Evolutionary conservation across 768 basidiomycete species (phyloP).

Genomic region (Boletus subparvulus): DNA sequence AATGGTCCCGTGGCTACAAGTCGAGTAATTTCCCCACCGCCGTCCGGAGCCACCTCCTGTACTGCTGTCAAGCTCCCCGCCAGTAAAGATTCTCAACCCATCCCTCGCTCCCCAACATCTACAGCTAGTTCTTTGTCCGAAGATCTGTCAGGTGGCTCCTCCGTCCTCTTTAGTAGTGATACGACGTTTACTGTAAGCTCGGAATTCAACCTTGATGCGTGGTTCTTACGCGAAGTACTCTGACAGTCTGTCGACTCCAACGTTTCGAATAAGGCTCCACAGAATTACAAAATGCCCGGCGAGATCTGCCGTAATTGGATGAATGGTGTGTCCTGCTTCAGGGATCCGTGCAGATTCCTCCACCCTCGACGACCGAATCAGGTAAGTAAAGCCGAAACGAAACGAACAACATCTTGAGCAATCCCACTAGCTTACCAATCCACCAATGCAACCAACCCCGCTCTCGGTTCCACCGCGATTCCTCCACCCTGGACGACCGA

Average conservation of each 20-base stretch:
- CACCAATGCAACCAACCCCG: neutral
- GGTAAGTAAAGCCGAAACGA: conserved; percentile 6
- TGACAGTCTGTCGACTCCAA: conserved; percentile 21
- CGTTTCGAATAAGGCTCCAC: neutral
- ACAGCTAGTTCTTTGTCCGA: conserved; percentile 17
- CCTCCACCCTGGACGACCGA: neutral
- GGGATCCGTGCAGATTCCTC: neutral
- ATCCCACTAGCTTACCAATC: neutral
- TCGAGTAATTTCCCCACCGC: conserved; percentile 8
- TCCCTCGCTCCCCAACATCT: conserved; percentile 15
- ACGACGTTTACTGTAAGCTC: conserved; percentile 23
- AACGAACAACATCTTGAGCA: neutral
- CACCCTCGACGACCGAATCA: conserved; percentile 8
- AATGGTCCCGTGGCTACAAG: neutral
- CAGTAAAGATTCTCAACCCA: neutral
- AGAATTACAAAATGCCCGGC: fast-evolving
- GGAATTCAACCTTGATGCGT: neutral
- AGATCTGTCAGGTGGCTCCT: conserved; percentile 16
- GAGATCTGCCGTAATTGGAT: conserved; percentile 8
- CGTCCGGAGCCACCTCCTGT: neutral
- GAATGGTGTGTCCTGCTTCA: neutral
- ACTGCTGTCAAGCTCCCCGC: conserved; percentile 12
- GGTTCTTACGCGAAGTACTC: neutral
- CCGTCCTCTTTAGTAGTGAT: conserved; percentile 4
- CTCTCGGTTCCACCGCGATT: neutral